Conservation (phyloP, 2,329 filamentous ascomycete genomes). For the Scopulariopsis brevicaulis region DNA sequence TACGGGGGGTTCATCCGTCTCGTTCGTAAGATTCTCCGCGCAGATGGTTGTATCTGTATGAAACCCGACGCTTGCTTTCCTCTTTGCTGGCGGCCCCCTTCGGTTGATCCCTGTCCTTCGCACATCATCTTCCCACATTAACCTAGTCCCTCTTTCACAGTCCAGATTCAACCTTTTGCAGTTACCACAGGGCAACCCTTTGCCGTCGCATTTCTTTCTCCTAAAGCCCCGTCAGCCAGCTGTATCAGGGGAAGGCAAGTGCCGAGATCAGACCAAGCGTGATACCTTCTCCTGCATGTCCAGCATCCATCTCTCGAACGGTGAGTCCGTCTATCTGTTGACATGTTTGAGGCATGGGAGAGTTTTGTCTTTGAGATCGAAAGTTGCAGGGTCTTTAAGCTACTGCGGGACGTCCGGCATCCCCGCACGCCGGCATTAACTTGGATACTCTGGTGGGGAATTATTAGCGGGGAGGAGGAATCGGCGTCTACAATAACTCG, state of each 20-base stretch:
- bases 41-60: neutral
- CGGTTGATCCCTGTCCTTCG: neutral
- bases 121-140: neutral
- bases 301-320: neutral
- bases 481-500: no score
- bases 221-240: neutral
- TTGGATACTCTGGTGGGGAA: no score
- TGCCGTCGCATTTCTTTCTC: neutral
- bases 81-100: neutral
- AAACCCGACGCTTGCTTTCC: neutral
- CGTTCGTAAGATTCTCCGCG: no score
- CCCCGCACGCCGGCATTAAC: no score
- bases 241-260: neutral
- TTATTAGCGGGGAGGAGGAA: no score
- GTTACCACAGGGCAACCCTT: neutral
- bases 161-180: neutral
- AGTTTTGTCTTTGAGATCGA: neutral
- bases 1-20: no score
- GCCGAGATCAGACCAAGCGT: neutral
- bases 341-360: neutral
- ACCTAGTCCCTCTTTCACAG: neutral
- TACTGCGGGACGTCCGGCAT: no score
- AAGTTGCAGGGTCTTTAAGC: no score
- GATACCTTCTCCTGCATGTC: neutral
- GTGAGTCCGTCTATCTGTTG: neutral